These are phyloP conservation scores for Neofusicoccum laricinum DNA, from an alignment of 2,329 filamentous ascomycete species.

Conservation along the genomic window DNA sequence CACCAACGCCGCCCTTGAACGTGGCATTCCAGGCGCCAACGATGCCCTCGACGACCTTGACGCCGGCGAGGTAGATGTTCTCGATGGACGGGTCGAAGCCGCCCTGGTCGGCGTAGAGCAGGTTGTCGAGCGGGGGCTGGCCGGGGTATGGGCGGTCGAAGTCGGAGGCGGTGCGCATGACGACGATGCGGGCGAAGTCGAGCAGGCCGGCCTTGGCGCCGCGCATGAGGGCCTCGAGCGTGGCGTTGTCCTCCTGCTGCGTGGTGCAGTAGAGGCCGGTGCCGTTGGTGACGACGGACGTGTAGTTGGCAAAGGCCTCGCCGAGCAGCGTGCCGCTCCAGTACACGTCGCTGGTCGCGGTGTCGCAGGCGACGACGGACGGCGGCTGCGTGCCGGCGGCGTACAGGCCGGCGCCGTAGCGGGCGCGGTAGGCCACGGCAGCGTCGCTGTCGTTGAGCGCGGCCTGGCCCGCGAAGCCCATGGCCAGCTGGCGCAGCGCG, in stretches of 20 bases:
- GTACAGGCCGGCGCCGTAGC: conserved; percentile 29
- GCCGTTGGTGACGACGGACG: conserved; percentile 33
- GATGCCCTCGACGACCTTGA: conserved; percentile 63
- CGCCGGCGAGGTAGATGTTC: conserved; percentile 65
- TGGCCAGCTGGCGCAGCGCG: conserved; percentile 34
- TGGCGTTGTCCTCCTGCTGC: conserved; percentile 37
- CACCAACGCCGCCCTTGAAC: conserved; percentile 54
- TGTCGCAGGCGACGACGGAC: conserved; percentile 30
- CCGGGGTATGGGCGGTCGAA: conserved; percentile 67
- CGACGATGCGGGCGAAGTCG: conserved; percentile 34
- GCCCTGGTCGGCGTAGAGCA: conserved; percentile 60
- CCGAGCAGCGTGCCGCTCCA: conserved; percentile 28
- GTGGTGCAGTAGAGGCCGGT: conserved; percentile 35
- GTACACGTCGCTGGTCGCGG: conserved; percentile 30
- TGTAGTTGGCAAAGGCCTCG: conserved; percentile 29
- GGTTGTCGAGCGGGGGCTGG: conserved; percentile 55
- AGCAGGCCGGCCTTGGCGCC: conserved; percentile 26
- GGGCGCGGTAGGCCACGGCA: conserved; percentile 37
- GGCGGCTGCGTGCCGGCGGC: conserved; percentile 26
- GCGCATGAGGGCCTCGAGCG: conserved; percentile 31
- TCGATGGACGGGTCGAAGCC: conserved; percentile 61
- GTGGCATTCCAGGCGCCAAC: conserved; percentile 56
- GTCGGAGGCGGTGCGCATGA: conserved; percentile 55
- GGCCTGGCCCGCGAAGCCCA: conserved; percentile 32
- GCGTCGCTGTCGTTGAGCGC: conserved; percentile 36